These are phyloP conservation scores for Penicillium salamii DNA, from an alignment of 495 filamentous ascomycete genomes.

Conservation along the genomic window DNA sequence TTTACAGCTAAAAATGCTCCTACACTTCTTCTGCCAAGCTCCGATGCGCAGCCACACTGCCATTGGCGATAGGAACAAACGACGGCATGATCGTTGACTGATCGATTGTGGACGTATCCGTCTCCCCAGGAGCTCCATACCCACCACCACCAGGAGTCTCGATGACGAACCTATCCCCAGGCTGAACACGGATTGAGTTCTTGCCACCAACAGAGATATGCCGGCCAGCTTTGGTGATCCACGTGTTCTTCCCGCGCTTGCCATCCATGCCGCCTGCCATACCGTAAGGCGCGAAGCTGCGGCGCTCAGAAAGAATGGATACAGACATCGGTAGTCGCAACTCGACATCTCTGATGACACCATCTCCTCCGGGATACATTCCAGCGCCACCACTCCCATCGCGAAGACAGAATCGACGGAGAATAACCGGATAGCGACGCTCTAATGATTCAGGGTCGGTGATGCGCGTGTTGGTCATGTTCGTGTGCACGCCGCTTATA, in stretches of 20 bases:
- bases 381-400: constrained; percentile 55
- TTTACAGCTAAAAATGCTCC: background rate
- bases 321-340: constrained; percentile 61
- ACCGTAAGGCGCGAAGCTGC: constrained; percentile 83
- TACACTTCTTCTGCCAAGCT: constrained; percentile 8
- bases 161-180: constrained; percentile 77
- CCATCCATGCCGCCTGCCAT: constrained; percentile 75
- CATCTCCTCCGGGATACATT: constrained; percentile 32
- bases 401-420: constrained; percentile 78
- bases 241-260: constrained; percentile 18
- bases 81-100: constrained; percentile 1
- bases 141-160: constrained; percentile 46
- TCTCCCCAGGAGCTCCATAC: constrained; percentile 24
- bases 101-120: constrained; percentile 2
- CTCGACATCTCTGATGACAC: constrained; percentile 30
- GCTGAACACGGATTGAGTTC: constrained; percentile 75
- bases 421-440: constrained; percentile 81
- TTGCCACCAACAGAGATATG: constrained; percentile 77
- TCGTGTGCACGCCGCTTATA: constrained; percentile 79
- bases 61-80: constrained; percentile 10
- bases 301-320: constrained; percentile 76
- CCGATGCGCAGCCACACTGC: constrained; percentile 7
- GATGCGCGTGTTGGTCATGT: constrained; percentile 97
- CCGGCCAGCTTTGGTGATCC: constrained; percentile 58
- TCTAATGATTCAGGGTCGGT: constrained; percentile 92